Conservation (phyloP, 257 asterid species). For the Solanum chilense region DNA sequence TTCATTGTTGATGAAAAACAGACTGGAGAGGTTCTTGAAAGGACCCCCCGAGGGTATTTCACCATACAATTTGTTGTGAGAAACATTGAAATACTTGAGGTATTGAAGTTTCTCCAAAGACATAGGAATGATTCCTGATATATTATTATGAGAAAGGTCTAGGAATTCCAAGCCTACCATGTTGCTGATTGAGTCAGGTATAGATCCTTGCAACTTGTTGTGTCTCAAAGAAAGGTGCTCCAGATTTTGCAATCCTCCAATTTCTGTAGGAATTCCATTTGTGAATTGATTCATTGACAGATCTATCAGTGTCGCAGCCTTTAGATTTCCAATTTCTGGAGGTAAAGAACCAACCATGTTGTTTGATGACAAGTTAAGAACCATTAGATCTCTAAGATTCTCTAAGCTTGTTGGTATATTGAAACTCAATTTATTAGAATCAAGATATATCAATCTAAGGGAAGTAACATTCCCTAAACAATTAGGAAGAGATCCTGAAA, state of each 20-base stretch:
- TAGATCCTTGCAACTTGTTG: not conserved
- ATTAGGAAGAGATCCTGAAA: not conserved
- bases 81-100: not conserved
- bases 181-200: not conserved
- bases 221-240: not conserved
- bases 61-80: no score
- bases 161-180: not conserved
- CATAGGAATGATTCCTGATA: not conserved
- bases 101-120: not conserved
- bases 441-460: fast-evolving
- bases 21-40: no score
- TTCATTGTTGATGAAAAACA: no score
- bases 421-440: no score
- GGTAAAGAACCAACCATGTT: not conserved
- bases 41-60: no score
- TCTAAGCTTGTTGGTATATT: not conserved
- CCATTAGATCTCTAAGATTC: not conserved
- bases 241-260: not conserved
- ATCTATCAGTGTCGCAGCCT: not conserved
- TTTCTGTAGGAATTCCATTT: not conserved
- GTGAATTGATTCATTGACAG: not conserved
- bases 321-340: not conserved
- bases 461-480: not conserved
- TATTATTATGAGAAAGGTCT: not conserved
- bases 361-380: not conserved